Percentiles rank a stretch among this genome's conserved stretches.
These are phyloP conservation scores for Ustilago hordei DNA, from an alignment of 1,284 basidiomycete genomes.

Conservation along the genomic window DNA sequence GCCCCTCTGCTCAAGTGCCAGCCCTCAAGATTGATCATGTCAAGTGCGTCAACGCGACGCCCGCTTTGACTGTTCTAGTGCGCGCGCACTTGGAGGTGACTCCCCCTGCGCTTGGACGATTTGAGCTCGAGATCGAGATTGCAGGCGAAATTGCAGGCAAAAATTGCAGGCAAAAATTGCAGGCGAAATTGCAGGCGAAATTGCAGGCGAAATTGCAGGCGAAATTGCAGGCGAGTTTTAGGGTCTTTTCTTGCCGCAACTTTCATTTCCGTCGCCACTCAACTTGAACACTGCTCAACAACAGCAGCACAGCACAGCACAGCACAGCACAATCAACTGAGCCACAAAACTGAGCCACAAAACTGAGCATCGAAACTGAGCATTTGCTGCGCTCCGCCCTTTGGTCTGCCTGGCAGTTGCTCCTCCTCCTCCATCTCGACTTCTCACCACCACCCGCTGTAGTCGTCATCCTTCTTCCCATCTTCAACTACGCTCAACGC, in stretches of 20 bases:
- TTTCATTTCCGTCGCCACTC: not conserved
- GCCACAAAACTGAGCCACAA: not conserved
- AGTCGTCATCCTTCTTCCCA: not conserved
- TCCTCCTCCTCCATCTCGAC: not conserved
- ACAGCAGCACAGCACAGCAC: not conserved
- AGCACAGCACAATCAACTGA: not conserved
- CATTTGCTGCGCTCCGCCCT: not conserved
- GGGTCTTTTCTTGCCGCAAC: conserved; percentile 1
- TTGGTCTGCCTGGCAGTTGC: not conserved
- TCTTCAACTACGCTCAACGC: conserved; percentile 1
- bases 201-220: too few relatives aligned
- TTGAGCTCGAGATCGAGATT: conserved; percentile 1
- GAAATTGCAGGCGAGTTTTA: not conserved
- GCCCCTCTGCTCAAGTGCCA: too few relatives aligned
- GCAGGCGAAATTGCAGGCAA: too few relatives aligned
- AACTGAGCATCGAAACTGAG: conserved; percentile 3
- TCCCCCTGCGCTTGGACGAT: not conserved
- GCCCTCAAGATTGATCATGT: too few relatives aligned
- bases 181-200: not conserved
- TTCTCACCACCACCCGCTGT: not conserved
- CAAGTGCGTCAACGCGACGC: not conserved
- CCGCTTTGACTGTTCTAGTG: conserved; percentile 1
- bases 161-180: too few relatives aligned
- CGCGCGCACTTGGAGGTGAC: conserved; percentile 17
- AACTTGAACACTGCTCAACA: not conserved